Base-by-base conservation (phyloP, 176 grass and related monocot species). In the Thinopyrum elongatum region DNA sequence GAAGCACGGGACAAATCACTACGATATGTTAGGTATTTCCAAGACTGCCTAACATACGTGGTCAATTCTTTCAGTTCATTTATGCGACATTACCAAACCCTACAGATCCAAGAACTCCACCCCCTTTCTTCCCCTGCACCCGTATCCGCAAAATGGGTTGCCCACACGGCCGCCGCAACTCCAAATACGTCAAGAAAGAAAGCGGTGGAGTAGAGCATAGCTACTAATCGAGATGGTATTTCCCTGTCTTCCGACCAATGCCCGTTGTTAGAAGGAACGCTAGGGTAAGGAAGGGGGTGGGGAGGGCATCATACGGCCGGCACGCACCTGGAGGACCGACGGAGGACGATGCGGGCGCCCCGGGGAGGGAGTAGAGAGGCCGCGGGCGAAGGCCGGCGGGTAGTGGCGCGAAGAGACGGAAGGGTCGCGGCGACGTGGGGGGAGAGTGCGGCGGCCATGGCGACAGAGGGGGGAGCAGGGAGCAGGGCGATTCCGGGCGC, bases 321-420 rank as follows among this genome's bases (percentile, higher is more conserved):
- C 2, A 58, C 88, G 65, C 74, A 93, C 91, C 88, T 74, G 78
- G n/a, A 83, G 78, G 27, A 86, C 10, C 51, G 9, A 66, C 49
- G 66, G 78, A 26, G 36, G 13, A 59, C 67, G 35, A 44, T 5
- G 67, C 72, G 66, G 72, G 65, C 13, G 44, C 17, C 42, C 79
- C 74, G 57, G 68, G 30, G 59, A 51, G 59, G 80, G 46, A 25
- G 67, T 68, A 76, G 75, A n/a, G 65, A 30, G 22, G 58, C 28
- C 19, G 57, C 36, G 2, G 19, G 19, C 10, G 8, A 36, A 13
- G 74, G 77, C 8, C 53, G 72, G 71, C 64, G 42, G 41, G 81
- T 4, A 58, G 22, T n/a, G 3, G 74, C 10, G 3, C 74, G 65
- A 1, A 58, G 39, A 44, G 65, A 2, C 19, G 30, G 53, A 25